Evolutionary conservation across 352 stramenopile genomes (phyloP).

Genomic region (Halophytophthora batemanensis): DNA sequence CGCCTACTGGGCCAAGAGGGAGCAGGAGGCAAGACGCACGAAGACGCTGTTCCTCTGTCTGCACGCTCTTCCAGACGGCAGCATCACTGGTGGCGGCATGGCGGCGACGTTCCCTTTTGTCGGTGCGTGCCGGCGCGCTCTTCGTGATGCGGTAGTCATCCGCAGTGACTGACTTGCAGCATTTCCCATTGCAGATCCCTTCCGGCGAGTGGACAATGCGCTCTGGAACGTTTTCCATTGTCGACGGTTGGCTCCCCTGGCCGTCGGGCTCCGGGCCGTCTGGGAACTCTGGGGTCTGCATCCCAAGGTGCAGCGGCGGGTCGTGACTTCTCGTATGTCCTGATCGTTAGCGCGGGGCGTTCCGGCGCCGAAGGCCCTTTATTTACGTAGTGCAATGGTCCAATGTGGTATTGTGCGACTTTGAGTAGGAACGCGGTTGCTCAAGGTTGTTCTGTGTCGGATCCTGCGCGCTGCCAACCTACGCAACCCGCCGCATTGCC

Average conservation of each 20-base stretch:
- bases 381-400: too few relatives aligned
- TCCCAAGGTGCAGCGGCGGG: conserved; percentile 4
- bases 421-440: conserved; percentile 6
- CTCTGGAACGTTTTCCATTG: conserved; percentile 26
- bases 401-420: neutral
- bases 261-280: conserved; percentile 3
- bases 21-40: neutral
- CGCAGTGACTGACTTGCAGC: neutral
- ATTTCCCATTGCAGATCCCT: conserved; percentile 15
- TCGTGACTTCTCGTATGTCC: conserved; percentile 14
- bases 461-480: conserved; percentile 5
- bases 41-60: neutral
- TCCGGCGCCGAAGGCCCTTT: too few relatives aligned
- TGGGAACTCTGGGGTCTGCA: conserved; percentile 30
- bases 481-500: neutral
- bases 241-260: conserved; percentile 2
- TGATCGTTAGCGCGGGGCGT: too few relatives aligned
- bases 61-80: neutral
- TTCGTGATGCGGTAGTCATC: neutral
- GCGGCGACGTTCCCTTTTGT: conserved; percentile 30
- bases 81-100: conserved; percentile 14
- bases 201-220: conserved; percentile 24
- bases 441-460: conserved; percentile 14
- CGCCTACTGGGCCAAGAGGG: too few relatives aligned
- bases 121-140: conserved; percentile 13